Base-by-base conservation (phyloP, 352 stramenopile species). In the Halophytophthora polymorphica region DNA sequence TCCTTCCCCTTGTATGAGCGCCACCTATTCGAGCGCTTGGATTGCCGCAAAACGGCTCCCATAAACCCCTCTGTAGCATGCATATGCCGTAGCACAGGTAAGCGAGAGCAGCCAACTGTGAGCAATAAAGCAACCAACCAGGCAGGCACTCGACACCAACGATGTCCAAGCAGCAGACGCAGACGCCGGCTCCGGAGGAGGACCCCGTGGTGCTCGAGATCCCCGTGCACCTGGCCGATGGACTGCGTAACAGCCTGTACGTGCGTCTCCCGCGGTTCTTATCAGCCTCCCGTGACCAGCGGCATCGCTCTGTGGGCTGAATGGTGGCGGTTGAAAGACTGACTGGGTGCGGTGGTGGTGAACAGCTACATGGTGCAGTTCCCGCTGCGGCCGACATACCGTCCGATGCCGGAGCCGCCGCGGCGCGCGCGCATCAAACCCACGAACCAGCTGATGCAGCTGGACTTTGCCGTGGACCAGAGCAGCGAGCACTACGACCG, bases 151-250 rank as follows among this genome's bases (percentile, higher is more conserved):
- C n/a, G n/a, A n/a, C n/a, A n/a, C 29, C 29, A 34, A 12, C 29
- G 35, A 56, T 52, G 40, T 49, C 14, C 48, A 66, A 58, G 12
- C 29, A 34, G 57, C 33, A 55, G 37, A 33, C 40, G 50, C 12
- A 33, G 14, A 61, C 64, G 63, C n/a, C n/a, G n/a, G 51, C 29
- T 38, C 62, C 78, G 29, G 65, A 78, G 36, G 81, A 91, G 43
- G 83, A 93, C 63, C 83, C 83, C 35, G 66, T 93, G 28, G 79
- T 93, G 55, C 77, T 70, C 42, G 83, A 93, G 67, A 90, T 93
- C 53, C 80, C 83, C 34, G 80, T 93, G 59, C 83, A 93, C 60
- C 74, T 93, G 31, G 76, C 77, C 3, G 76, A 91, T 18, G 64
- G 79, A 29, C 55, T 89, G 50, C 72, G 77, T 45, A 53, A 69